phyloP scores from a whole-genome alignment of 306 rosid species.

The Cyclanthera cordifolia region DNA sequence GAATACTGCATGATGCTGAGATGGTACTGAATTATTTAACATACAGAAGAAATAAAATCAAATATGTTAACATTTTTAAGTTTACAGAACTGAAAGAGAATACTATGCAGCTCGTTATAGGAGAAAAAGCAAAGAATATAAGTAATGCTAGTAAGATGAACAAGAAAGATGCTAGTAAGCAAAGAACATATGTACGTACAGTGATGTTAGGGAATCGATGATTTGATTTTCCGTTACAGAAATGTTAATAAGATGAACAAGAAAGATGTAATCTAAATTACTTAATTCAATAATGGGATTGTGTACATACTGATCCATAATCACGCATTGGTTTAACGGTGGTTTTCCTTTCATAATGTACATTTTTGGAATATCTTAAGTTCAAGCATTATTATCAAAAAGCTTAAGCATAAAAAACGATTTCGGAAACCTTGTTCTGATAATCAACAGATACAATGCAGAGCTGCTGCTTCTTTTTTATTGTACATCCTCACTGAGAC shows the following conservation, averaged over 20 bases:
- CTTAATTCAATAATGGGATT: background rate
- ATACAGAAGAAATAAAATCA: background rate
- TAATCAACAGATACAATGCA: background rate
- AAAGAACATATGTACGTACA: no score
- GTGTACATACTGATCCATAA: background rate
- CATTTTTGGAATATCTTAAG: background rate
- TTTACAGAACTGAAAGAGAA: background rate
- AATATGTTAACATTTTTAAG: background rate
- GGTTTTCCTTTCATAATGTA: background rate
- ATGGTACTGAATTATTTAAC: background rate
- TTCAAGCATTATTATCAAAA: background rate
- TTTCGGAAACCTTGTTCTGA: background rate
- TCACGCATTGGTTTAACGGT: background rate
- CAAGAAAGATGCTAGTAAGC: no score
- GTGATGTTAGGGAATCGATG: no score
- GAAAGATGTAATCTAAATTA: background rate
- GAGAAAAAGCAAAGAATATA: background rate
- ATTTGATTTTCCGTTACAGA: no score
- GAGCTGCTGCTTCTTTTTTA: background rate
- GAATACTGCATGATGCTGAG: background rate
- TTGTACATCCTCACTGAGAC: background rate
- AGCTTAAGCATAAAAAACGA: background rate
- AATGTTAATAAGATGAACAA: background rate
- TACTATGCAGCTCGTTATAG: background rate
- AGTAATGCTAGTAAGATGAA: background rate